Conservation (phyloP, 2,329 filamentous ascomycete species). For the Aspergillus costaricaensis region DNA sequence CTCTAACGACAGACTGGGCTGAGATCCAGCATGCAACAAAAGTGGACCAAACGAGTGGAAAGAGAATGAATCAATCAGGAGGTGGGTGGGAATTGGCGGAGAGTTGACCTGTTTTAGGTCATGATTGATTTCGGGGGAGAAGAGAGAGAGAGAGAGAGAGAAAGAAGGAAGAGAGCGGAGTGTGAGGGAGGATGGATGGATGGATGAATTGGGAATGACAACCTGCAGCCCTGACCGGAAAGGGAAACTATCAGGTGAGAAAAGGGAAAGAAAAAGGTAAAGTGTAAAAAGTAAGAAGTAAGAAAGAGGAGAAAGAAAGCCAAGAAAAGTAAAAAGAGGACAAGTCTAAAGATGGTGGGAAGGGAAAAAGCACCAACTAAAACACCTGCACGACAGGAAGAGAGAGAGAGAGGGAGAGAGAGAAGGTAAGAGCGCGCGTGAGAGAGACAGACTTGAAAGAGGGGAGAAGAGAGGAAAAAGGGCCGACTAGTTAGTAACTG, state of each 20-base stretch:
- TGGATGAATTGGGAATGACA: too few species aligned
- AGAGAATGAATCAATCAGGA: conserved; percentile 1
- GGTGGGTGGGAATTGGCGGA: not conserved
- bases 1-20: conserved; percentile 2
- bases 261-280: not conserved
- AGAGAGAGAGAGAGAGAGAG: not conserved
- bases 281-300: not conserved
- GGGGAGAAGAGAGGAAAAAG: not conserved
- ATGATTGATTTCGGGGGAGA: not conserved
- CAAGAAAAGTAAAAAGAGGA: not conserved
- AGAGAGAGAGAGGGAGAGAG: not conserved
- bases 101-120: not conserved
- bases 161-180: not conserved
- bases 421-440: not conserved
- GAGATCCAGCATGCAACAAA: not conserved
- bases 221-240: too few species aligned
- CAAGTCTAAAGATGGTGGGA: too few species aligned
- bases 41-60: conserved; percentile 4
- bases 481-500: not conserved
- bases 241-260: conserved; percentile 3
- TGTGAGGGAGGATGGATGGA: not conserved
- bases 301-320: not conserved
- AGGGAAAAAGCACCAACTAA: not conserved
- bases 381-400: not conserved
- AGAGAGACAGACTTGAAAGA: not conserved